Percentiles rank a stretch among this genome's conserved stretches.
Conservation (phyloP, 495 filamentous ascomycete genomes). For the Hamigera avellanea region DNA sequence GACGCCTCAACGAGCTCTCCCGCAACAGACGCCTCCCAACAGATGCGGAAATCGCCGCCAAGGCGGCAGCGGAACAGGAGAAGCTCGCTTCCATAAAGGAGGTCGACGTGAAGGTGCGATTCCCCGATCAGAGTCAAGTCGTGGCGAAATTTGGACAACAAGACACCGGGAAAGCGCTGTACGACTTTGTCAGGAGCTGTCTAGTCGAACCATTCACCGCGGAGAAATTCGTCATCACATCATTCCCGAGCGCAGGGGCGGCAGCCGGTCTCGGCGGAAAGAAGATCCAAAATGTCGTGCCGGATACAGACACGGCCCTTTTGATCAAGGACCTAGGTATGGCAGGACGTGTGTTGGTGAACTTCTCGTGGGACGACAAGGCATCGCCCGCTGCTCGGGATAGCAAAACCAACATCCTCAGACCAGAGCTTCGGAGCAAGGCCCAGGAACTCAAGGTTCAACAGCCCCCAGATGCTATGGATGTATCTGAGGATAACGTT, state of each 20-base stretch:
- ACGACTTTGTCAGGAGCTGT: conserved; percentile 50
- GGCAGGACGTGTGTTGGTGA: conserved; percentile 57
- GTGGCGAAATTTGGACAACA: conserved; percentile 48
- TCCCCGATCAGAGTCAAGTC: conserved; percentile 70
- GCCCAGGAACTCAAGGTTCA: conserved; percentile 57
- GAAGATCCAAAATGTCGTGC: conserved; percentile 24
- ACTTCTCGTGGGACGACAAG: conserved; percentile 63
- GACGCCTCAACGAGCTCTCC: conserved; percentile 47
- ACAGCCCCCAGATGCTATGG: conserved; percentile 26
- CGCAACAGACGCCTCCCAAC: conserved; percentile 52
- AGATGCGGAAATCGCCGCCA: conserved; percentile 38
- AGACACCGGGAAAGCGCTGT: conserved; percentile 54
- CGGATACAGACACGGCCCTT: conserved; percentile 35
- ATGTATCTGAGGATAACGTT: conserved; percentile 29
- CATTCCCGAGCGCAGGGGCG: conserved; percentile 10
- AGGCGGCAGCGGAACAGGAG: conserved; percentile 40
- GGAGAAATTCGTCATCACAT: conserved; percentile 41
- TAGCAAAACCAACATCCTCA: conserved; percentile 40
- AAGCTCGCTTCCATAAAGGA: conserved; percentile 50
- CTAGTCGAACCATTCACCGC: conserved; percentile 20
- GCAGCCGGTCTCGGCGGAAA: conserved; percentile 5
- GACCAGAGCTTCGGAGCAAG: conserved; percentile 49
- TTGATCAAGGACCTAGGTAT: conserved; percentile 65
- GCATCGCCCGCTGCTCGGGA: conserved; percentile 30
- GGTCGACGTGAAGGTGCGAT: conserved; percentile 70